Evolutionary conservation across 169 alveolate genomes (phyloP).

Genomic region (Eimeria zaria): DNA sequence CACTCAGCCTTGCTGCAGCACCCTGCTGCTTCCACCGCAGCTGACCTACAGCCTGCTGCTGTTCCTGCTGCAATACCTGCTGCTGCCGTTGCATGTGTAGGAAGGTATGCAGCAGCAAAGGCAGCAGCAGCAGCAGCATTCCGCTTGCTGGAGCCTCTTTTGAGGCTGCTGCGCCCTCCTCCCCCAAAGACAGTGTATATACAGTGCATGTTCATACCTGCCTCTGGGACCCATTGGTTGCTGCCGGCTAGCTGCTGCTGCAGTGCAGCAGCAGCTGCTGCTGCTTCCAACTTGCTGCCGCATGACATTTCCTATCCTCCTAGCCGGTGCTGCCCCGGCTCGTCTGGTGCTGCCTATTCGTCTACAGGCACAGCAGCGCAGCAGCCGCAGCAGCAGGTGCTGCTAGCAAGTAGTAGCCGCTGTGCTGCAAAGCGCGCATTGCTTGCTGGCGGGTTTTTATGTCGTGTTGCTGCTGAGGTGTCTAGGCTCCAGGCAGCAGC

Average conservation of each 20-base stretch:
- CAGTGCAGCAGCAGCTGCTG: constrained; percentile 43
- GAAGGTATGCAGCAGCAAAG: background rate
- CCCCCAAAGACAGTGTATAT: constrained; percentile 35
- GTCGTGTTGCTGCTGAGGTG: background rate
- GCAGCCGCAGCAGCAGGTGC: constrained; percentile 47
- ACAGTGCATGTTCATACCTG: constrained; percentile 51
- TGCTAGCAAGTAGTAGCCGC: constrained; percentile 20
- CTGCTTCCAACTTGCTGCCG: constrained; percentile 40
- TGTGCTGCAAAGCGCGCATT: constrained; percentile 9
- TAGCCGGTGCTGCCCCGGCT: constrained; percentile 51
- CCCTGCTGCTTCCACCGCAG: constrained; percentile 26
- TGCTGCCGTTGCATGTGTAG: background rate
- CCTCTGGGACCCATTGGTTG: constrained; percentile 56
- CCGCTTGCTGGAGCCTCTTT: constrained; percentile 43
- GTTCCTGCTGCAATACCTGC: background rate
- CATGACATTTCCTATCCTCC: constrained; percentile 52
- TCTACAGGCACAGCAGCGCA: background rate
- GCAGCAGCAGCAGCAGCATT: constrained; percentile 62
- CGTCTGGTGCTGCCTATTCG: background rate
- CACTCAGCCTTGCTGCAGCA: constrained; percentile 36
- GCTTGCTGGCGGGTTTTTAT: background rate
- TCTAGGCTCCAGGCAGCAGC: constrained; percentile 27
- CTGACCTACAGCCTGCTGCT: background rate
- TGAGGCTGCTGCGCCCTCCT: constrained; percentile 44
- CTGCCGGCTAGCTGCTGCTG: constrained; percentile 72